Evolutionary conservation across 2,329 filamentous ascomycete species (phyloP).

Genomic region (Ilyonectria destructans): DNA sequence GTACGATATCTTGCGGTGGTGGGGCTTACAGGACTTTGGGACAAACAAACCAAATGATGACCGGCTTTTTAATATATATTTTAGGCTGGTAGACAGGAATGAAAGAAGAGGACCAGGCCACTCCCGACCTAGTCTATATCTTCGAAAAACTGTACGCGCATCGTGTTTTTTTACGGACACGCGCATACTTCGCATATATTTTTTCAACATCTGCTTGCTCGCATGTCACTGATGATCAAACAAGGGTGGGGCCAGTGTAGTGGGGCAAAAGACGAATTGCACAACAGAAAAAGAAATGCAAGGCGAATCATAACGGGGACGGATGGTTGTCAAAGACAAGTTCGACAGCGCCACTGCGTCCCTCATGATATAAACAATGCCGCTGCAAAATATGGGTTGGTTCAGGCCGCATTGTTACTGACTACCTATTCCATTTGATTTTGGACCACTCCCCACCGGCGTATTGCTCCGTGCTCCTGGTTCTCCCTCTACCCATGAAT

Average conservation of each 20-base stretch:
- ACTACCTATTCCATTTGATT: not conserved
- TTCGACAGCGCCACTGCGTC: not conserved
- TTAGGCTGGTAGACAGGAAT: too few species aligned
- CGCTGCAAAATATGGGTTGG: not conserved
- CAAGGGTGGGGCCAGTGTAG: not conserved
- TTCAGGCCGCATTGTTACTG: not conserved
- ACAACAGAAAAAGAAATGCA: not conserved
- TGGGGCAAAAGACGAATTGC: not conserved
- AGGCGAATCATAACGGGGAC: not conserved
- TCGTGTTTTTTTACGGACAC: too few species aligned
- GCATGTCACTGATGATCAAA: too few species aligned
- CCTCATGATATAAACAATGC: not conserved
- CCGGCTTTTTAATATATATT: too few species aligned
- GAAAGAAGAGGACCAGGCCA: too few species aligned
- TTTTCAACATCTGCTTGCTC: too few species aligned
- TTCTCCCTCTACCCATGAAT: not conserved
- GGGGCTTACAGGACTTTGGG: too few species aligned
- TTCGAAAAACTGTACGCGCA: too few species aligned
- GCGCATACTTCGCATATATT: too few species aligned
- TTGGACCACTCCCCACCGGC: not conserved
- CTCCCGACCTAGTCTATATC: too few species aligned
- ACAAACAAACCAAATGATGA: too few species aligned
- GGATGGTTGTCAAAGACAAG: not conserved
- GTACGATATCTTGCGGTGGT: too few species aligned
- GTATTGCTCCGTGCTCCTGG: not conserved